These are phyloP conservation scores for Babjeviella inositovora DNA, from an alignment of 805 yeast species.

Conservation along the genomic window DNA sequence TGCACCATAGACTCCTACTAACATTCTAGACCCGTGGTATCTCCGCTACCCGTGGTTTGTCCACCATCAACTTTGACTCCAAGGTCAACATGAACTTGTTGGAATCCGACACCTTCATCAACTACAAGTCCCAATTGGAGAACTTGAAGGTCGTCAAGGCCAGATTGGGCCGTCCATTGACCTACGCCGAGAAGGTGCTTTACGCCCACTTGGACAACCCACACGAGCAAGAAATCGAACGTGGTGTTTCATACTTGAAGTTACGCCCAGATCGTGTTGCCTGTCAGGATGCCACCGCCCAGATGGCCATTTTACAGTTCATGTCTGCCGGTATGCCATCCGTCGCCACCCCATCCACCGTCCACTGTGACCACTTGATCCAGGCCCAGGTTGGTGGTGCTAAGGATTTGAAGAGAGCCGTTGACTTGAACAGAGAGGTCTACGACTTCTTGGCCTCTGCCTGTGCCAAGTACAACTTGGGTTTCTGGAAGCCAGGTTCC, in stretches of 20 bases:
- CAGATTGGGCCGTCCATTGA: conserved; percentile 76
- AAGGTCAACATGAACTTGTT: conserved; percentile 69
- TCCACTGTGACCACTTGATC: conserved; percentile 95
- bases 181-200: conserved; percentile 88
- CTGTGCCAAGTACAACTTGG: conserved; percentile 90
- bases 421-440: conserved; percentile 84
- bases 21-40: too few species aligned
- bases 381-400: conserved; percentile 91
- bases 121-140: conserved; percentile 83
- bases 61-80: conserved; percentile 37
- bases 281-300: conserved; percentile 98
- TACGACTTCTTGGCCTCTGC: conserved; percentile 82
- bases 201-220: conserved; percentile 94
- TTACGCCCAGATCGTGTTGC: conserved; percentile 97
- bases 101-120: conserved; percentile 74
- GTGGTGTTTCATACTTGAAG: conserved; percentile 87
- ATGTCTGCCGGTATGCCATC: conserved; percentile 89
- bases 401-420: conserved; percentile 72
- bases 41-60: conserved; percentile 17
- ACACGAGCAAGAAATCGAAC: conserved; percentile 66
- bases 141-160: conserved; percentile 73
- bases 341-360: conserved; percentile 90
- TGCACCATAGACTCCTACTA: too few species aligned
- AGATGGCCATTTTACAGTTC: conserved; percentile 93
- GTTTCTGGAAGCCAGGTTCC: conserved; percentile 98